Conservation (phyloP, 139 green algal species). For the Haematococcus lacustris region DNA sequence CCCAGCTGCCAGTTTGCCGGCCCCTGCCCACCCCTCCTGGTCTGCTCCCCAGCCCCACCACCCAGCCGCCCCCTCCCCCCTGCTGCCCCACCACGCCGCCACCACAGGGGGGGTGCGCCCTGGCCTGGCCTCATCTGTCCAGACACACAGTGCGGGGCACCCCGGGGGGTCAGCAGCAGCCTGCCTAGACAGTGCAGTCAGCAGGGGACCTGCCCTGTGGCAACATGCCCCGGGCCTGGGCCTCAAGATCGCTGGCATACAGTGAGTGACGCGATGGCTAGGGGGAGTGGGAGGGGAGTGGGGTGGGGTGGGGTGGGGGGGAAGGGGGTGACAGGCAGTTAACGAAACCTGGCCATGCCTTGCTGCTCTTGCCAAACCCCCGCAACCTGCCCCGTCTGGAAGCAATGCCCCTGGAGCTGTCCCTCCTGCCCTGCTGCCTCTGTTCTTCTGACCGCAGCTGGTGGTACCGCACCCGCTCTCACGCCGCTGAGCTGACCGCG, state of each 20-base stretch:
- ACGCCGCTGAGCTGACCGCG: slow-evolving; percentile 91
- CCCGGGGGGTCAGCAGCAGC: no score
- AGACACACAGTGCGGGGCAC: background rate
- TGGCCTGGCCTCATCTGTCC: background rate
- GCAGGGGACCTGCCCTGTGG: no score
- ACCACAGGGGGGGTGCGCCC: no score
- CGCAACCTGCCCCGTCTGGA: background rate
- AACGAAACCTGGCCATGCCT: background rate
- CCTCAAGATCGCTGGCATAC: slow-evolving; percentile 92
- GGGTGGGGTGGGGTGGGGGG: background rate
- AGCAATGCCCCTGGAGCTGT: background rate
- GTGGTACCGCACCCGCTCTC: slow-evolving; percentile 81
- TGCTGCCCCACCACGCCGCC: no score
- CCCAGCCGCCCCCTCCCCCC: background rate
- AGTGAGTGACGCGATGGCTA: slow-evolving; percentile 79
- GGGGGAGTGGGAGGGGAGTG: background rate
- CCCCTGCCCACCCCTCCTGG: no score
- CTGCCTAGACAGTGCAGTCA: no score
- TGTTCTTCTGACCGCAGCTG: slow-evolving; percentile 35
- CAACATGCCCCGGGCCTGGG: slow-evolving; percentile 33
- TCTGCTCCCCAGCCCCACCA: no score
- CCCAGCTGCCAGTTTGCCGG: no score
- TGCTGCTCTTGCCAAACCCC: background rate
- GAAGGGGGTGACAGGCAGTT: background rate
- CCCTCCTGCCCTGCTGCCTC: background rate